A percentile compares a stretch with the other conserved stretches of the same genome.
phyloP scores from a whole-genome alignment of 805 yeast genomes.

The Candida khao-thaluensis region DNA sequence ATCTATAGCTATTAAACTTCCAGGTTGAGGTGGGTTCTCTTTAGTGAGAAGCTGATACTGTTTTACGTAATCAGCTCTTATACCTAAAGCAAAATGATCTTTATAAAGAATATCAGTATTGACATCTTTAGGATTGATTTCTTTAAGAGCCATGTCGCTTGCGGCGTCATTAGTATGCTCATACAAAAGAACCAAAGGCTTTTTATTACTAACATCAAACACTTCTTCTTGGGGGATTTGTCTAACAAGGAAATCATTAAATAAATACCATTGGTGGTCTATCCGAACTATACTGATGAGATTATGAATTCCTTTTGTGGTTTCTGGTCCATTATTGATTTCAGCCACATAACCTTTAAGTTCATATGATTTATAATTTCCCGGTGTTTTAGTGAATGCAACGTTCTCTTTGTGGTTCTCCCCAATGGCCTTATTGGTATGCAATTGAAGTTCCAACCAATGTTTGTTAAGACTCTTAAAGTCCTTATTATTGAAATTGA shows the following conservation, averaged over 20 bases:
- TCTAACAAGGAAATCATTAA: slow-evolving; percentile 88
- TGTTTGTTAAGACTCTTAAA: slow-evolving; percentile 23
- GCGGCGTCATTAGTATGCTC: slow-evolving; percentile 39
- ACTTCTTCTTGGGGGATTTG: slow-evolving; percentile 77
- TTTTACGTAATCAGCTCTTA: slow-evolving; percentile 53
- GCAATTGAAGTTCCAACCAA: slow-evolving; percentile 13
- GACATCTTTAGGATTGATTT: background rate
- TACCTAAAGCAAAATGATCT: slow-evolving; percentile 71
- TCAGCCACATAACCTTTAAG: slow-evolving; percentile 70
- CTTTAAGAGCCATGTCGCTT: too few species aligned
- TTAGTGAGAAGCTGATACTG: slow-evolving; percentile 70
- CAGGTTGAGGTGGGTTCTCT: slow-evolving; percentile 70
- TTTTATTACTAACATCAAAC: slow-evolving; percentile 80
- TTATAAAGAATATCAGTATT: slow-evolving; percentile 63
- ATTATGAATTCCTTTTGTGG: slow-evolving; percentile 47
- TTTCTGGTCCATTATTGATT: slow-evolving; percentile 47
- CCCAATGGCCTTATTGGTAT: slow-evolving; percentile 7
- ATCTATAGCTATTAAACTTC: slow-evolving; percentile 85
- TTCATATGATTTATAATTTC: slow-evolving; percentile 50
- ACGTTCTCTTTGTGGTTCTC: slow-evolving; percentile 2
- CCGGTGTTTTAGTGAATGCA: slow-evolving; percentile 5
- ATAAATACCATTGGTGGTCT: slow-evolving; percentile 66
- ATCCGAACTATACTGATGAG: slow-evolving; percentile 59
- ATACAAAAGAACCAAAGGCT: slow-evolving; percentile 71
- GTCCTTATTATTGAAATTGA: slow-evolving; percentile 55